Conservation (phyloP, 164 flowering plant genomes). For the Stephania japonica region DNA sequence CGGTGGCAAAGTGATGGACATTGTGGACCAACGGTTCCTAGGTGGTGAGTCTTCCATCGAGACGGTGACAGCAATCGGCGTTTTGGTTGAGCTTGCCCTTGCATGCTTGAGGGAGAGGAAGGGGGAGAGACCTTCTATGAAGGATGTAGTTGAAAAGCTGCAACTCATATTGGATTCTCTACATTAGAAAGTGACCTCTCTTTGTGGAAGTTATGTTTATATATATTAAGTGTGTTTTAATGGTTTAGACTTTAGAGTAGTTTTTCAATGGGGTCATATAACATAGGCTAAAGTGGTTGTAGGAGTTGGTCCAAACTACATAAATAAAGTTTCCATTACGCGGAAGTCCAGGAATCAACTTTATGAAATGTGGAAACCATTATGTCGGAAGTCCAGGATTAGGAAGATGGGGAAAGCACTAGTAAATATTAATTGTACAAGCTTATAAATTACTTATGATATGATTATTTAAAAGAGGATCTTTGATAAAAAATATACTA, state of each 20-base stretch:
- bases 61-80: slow-evolving; percentile 20
- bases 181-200: slow-evolving; percentile 13
- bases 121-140: slow-evolving; percentile 61
- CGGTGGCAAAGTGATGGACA: slow-evolving; percentile 34
- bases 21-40: slow-evolving; percentile 34
- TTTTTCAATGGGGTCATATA: background rate
- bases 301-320: background rate
- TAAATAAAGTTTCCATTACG: background rate
- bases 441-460: no score
- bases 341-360: background rate
- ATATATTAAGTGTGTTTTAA: background rate
- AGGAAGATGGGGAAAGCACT: slow-evolving; percentile 4
- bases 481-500: no score
- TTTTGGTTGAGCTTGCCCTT: slow-evolving; percentile 43
- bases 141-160: slow-evolving; percentile 44
- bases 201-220: background rate
- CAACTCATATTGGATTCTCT: slow-evolving; percentile 25
- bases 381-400: slow-evolving; percentile 2
- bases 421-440: background rate
- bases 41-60: slow-evolving; percentile 20
- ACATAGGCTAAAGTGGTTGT: no score
- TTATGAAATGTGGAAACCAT: slow-evolving; percentile 10
- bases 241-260: background rate
- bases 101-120: slow-evolving; percentile 53
- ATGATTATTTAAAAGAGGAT: no score